Percentiles rank a stretch among this genome's conserved stretches.
Conservation (phyloP, 2,329 filamentous ascomycete genomes). For the Colletotrichum cereale region DNA sequence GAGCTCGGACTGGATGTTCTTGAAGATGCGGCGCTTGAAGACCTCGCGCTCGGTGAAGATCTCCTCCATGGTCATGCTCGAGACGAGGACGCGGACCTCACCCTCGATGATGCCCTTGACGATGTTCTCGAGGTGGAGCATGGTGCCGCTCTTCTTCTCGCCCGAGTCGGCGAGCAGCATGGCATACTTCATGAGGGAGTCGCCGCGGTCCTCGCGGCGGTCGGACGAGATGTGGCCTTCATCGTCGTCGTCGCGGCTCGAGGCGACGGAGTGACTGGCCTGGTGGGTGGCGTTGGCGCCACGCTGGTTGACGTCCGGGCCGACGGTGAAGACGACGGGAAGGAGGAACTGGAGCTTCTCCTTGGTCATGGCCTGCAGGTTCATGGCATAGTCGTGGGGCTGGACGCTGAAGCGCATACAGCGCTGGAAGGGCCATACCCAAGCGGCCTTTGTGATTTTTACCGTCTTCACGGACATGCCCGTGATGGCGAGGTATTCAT, state of each 20-base stretch:
- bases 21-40: slow-evolving; percentile 81
- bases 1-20: slow-evolving; percentile 83
- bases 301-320: slow-evolving; percentile 77
- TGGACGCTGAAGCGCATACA: slow-evolving; percentile 72
- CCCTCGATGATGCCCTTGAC: slow-evolving; percentile 93
- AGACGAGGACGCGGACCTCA: slow-evolving; percentile 85
- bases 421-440: slow-evolving; percentile 79
- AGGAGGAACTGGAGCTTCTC: slow-evolving; percentile 88
- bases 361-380: slow-evolving; percentile 87
- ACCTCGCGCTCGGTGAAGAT: slow-evolving; percentile 83
- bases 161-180: slow-evolving; percentile 82
- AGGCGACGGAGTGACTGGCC: slow-evolving; percentile 36
- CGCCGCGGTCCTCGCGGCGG: slow-evolving; percentile 64
- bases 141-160: slow-evolving; percentile 53
- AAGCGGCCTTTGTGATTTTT: slow-evolving; percentile 82
- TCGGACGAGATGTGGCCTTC: slow-evolving; percentile 39
- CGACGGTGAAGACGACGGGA: slow-evolving; percentile 88
- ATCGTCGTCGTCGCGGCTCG: slow-evolving; percentile 41
- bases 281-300: slow-evolving; percentile 56
- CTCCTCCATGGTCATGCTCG: slow-evolving; percentile 93
- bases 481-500: slow-evolving; percentile 90
- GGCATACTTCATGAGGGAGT: slow-evolving; percentile 84
- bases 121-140: slow-evolving; percentile 81
- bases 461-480: slow-evolving; percentile 81
- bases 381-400: slow-evolving; percentile 86